Evolutionary conservation across 176 grass and related monocot species (phyloP).

Genomic region (Neostapfia colusana): DNA sequence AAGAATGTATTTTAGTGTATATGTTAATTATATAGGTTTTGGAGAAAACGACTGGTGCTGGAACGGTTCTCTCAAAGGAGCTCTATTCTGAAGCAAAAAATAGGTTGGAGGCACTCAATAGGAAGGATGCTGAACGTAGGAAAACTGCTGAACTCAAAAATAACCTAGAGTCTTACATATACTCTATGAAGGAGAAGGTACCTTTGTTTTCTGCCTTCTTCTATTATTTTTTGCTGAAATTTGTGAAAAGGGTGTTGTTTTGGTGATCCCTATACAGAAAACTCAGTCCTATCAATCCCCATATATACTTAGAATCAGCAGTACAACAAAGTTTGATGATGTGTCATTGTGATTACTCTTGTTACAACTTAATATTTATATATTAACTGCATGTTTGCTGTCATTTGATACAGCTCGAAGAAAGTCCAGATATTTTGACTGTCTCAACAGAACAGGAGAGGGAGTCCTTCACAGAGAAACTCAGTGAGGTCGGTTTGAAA

Average conservation of each 20-base stretch:
- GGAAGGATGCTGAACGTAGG: slow-evolving; percentile 85
- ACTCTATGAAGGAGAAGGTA: slow-evolving; percentile 98
- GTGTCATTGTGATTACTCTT: slow-evolving; percentile 1
- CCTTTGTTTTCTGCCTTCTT: slow-evolving; percentile 17
- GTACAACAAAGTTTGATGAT: neutral
- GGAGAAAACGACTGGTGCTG: slow-evolving; percentile 66
- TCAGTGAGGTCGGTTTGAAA: slow-evolving; percentile 68
- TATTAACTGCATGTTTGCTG: slow-evolving; percentile 37
- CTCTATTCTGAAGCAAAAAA: slow-evolving; percentile 82
- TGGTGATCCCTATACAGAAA: neutral
- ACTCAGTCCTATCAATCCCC: neutral
- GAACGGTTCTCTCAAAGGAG: slow-evolving; percentile 71
- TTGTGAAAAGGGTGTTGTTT: neutral
- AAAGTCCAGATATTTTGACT: slow-evolving; percentile 68
- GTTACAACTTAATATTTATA: slow-evolving; percentile 10
- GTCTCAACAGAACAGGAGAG: slow-evolving; percentile 92
- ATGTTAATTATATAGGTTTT: slow-evolving; percentile 49
- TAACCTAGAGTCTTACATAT: slow-evolving; percentile 90
- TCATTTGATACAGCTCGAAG: slow-evolving; percentile 67
- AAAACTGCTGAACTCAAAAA: slow-evolving; percentile 97
- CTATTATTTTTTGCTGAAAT: neutral
- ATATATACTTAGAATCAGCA: slow-evolving; percentile 21
- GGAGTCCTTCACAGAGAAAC: slow-evolving; percentile 73
- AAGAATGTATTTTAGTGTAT: neutral
- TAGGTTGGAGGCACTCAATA: slow-evolving; percentile 83